A percentile compares a stretch with the other conserved stretches of the same genome.
Conservation (phyloP, 2,329 filamentous ascomycete genomes). For the Verticillium isaacii region DNA sequence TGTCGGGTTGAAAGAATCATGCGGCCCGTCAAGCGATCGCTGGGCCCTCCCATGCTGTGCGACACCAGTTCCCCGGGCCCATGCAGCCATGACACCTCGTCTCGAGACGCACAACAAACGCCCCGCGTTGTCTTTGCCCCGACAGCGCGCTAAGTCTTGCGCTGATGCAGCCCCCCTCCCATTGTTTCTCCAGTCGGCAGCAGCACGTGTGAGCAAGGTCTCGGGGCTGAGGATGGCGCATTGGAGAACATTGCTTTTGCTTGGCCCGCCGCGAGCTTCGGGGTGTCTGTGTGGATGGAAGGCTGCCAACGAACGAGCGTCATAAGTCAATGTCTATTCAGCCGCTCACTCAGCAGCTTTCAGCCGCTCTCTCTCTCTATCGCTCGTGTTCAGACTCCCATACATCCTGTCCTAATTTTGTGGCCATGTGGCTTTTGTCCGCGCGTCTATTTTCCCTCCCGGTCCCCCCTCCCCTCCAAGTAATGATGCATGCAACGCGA, state of each 20-base stretch:
- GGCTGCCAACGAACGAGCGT: not conserved
- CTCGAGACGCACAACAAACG: not conserved
- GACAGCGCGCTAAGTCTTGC: not conserved
- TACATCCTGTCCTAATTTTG: not conserved
- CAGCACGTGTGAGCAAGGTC: not conserved
- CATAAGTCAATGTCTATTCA: not conserved
- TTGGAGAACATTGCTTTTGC: not conserved
- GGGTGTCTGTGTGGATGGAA: not conserved
- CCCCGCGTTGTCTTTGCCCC: not conserved
- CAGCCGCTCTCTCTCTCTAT: not conserved
- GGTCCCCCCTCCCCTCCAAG: not conserved
- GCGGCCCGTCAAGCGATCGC: not conserved
- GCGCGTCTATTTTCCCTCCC: not conserved
- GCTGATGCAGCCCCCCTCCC: not conserved
- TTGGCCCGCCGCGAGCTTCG: not conserved
- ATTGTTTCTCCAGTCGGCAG: not conserved
- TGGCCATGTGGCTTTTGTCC: not conserved
- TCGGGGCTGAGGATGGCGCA: not conserved
- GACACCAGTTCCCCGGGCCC: not conserved
- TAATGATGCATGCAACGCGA: not conserved
- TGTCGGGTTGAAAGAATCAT: too few species aligned
- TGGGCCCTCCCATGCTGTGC: not conserved
- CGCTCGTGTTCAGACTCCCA: not conserved
- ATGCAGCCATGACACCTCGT: not conserved
- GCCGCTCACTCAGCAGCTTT: not conserved